Conservation (phyloP, 2,329 filamentous ascomycete genomes). For the Akanthomyces muscarius region DNA sequence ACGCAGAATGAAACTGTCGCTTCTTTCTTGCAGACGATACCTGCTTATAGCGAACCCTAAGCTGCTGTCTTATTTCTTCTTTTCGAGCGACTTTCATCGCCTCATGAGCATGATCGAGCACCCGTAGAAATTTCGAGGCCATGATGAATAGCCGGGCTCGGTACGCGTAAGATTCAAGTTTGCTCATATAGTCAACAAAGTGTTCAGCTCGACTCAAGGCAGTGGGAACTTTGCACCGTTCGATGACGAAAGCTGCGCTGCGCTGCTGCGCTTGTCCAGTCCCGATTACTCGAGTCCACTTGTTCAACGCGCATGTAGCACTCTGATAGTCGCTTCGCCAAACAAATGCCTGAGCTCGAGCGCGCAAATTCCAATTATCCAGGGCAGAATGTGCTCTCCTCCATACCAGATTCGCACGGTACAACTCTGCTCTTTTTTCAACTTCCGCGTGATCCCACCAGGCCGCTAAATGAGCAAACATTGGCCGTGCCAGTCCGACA, state of each 20-base stretch:
- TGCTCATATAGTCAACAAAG: neutral
- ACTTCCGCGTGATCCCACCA: conserved; percentile 14
- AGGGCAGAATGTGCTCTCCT: neutral
- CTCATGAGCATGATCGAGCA: conserved; percentile 8
- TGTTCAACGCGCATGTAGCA: neutral
- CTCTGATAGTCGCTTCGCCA: conserved; percentile 13
- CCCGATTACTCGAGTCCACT: neutral
- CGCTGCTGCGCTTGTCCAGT: neutral
- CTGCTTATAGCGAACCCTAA: conserved; percentile 13
- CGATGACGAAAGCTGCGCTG: neutral
- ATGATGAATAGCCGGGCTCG: conserved; percentile 15
- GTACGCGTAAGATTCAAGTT: conserved; percentile 2
- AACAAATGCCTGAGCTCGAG: conserved; percentile 13
- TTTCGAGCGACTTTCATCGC: neutral
- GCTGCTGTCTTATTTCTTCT: conserved; percentile 15
- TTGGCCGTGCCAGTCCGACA: conserved; percentile 1
- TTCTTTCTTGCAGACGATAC: conserved; percentile 10
- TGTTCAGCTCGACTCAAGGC: neutral
- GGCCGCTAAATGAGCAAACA: conserved; percentile 10
- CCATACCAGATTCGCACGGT: neutral
- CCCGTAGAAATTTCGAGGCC: conserved; percentile 8
- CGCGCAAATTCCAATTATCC: conserved; percentile 9
- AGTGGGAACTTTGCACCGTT: neutral
- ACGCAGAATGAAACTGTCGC: conserved; percentile 9
- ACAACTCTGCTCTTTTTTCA: neutral